Evolutionary conservation across 1,139 yeast genomes (phyloP), one percentile per base, ranked within the genome.

Genomic region (Geotrichum carabidarum): DNA sequence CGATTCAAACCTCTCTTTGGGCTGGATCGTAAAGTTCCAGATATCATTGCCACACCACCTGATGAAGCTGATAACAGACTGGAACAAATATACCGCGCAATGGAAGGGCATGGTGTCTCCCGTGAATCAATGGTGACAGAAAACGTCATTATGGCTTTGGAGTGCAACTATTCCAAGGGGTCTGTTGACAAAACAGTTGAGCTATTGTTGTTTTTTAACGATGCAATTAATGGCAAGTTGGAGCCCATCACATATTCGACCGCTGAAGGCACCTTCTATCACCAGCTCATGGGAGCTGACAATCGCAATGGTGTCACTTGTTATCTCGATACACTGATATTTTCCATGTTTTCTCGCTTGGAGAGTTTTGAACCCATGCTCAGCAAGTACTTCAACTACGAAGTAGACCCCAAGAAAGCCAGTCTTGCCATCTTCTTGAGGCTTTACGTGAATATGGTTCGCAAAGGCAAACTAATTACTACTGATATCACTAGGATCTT

Each of bases 221-320:
- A 66, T 18, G 73, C 75, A 9, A 58, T 60, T 5, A 65, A 62
- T 17, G 75, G 75, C 22, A 54, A 62, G 40, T 60, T 72, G 37
- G 59, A 60, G 18, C 68, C 72, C 1, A 62, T 68, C 37, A 49
- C 59, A 6, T 61, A 41, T 14, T 15, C 40, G 5, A 31, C 15
- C 18, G 14, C 44, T 17, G 12, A 12, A 1, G 54, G 9, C 15
- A 27, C 15, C 30, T n/a, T 8, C 8, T 65, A 64, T 56, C 51
- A 60, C 46, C 64, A 62, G 12, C 62, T 77, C 35, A 63, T 66
- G n/a, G 94, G 94, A 0, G 86, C 90, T 46, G 89, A 84, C 61
- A 86, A 86, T 66, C 80, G 85, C 78, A 79, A 78, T 52, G 83
- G 82, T 57, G 87, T 86, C 32, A 80, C 86, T 75, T 86, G 95